Conservation (phyloP, 208 protist species). For the Acanthamoeba lugdunensis region DNA sequence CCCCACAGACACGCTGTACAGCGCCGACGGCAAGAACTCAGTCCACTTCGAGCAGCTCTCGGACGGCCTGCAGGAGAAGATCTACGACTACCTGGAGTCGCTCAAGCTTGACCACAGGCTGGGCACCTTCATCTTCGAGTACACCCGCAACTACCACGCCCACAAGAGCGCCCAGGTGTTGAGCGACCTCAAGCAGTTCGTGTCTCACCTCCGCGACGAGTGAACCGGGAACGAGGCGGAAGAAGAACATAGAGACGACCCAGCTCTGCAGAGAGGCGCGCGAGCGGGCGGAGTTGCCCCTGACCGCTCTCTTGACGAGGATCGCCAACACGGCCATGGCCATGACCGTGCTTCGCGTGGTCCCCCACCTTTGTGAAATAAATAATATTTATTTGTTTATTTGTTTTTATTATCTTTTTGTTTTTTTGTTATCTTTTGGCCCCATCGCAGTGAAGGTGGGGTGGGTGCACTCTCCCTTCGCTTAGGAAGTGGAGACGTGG, state of each 20-base stretch:
- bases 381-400: constrained; percentile 62
- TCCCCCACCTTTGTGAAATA: constrained; percentile 15
- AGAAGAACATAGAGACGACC: background rate
- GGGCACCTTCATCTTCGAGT: constrained; percentile 41
- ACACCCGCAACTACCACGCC: constrained; percentile 27
- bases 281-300: no score
- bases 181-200: constrained; percentile 41
- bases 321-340: background rate
- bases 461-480: background rate
- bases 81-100: constrained; percentile 41
- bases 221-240: background rate
- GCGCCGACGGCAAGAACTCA: constrained; percentile 1
- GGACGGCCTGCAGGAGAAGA: constrained; percentile 33
- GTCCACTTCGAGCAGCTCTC: constrained; percentile 43
- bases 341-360: no score
- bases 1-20: constrained; percentile 18
- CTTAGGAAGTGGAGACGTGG: background rate
- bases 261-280: background rate
- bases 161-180: constrained; percentile 41
- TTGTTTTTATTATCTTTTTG: background rate
- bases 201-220: constrained; percentile 30
- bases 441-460: background rate
- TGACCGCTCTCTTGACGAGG: no score
- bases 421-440: background rate
- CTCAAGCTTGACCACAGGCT: constrained; percentile 15